phyloP scores from a whole-genome alignment of 129 eudicot genomes.

The Apium graveolens region DNA sequence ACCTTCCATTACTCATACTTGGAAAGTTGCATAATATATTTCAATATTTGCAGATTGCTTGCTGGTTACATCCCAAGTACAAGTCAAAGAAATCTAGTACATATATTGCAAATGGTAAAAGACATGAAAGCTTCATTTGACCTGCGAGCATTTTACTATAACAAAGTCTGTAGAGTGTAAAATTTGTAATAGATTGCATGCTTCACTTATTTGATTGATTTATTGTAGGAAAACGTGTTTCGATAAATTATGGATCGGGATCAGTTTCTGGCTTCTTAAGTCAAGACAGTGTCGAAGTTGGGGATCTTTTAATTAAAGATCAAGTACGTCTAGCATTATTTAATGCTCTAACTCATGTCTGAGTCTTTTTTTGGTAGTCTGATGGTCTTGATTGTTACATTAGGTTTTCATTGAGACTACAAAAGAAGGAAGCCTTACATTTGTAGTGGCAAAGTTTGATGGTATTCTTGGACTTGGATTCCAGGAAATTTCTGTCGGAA shows the following conservation, averaged over 20 bases:
- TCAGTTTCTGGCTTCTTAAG: slow-evolving; percentile 50
- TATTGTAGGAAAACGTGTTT: slow-evolving; percentile 33
- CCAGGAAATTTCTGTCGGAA: slow-evolving; percentile 35
- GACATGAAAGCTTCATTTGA: neutral
- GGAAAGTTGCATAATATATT: neutral
- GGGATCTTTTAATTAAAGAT: slow-evolving; percentile 42
- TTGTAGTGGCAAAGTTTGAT: slow-evolving; percentile 44
- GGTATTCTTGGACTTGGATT: slow-evolving; percentile 63
- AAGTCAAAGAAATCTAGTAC: slow-evolving; percentile 7
- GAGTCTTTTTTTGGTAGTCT: neutral
- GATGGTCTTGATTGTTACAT: neutral
- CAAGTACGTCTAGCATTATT: slow-evolving; percentile 27
- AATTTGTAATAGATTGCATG: neutral
- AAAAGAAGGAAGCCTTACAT: slow-evolving; percentile 37
- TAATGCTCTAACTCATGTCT: neutral
- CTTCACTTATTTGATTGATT: neutral
- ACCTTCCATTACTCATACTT: neutral
- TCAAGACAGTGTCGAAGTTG: slow-evolving; percentile 45
- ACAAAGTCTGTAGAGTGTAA: neutral
- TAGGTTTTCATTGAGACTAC: slow-evolving; percentile 57
- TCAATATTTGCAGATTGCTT: slow-evolving; percentile 6
- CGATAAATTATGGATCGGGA: slow-evolving; percentile 48
- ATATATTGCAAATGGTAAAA: slow-evolving; percentile 2
- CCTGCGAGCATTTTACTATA: neutral
- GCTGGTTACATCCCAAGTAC: slow-evolving; percentile 13